A percentile compares a stretch with the other conserved stretches of the same genome.
Evolutionary conservation across 345 rosid species (phyloP).

Genomic region (Rhodamnia rubescens): DNA sequence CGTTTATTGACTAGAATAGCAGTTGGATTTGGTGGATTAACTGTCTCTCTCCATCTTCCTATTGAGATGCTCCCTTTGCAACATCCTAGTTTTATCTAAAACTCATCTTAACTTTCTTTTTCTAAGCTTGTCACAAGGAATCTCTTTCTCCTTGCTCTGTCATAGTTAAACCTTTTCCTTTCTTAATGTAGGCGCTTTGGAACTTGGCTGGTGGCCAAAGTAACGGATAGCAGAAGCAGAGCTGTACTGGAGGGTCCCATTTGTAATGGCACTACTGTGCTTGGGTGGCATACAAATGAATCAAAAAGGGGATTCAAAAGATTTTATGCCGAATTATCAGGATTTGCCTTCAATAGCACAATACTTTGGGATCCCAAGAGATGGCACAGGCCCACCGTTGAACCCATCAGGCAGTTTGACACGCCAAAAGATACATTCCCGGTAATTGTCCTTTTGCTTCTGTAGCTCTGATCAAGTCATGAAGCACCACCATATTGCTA

Average conservation of each 20-base stretch:
- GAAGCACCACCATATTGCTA: background rate
- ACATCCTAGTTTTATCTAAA: background rate
- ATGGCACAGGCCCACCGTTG: conserved; percentile 49
- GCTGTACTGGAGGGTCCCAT: conserved; percentile 36
- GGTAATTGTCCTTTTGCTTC: conserved; percentile 15
- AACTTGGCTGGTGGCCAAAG: conserved; percentile 49
- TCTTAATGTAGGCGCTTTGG: conserved; percentile 34
- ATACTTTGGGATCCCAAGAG: conserved; percentile 54
- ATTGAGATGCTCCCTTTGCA: background rate
- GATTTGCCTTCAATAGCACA: conserved; percentile 64
- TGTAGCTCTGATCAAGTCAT: background rate
- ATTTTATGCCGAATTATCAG: conserved; percentile 45
- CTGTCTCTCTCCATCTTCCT: background rate
- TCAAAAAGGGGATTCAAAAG: conserved; percentile 21
- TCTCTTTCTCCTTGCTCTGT: background rate
- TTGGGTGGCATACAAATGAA: conserved; percentile 47
- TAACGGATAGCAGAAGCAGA: conserved; percentile 14
- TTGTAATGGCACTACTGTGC: conserved; percentile 44
- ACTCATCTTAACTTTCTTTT: background rate
- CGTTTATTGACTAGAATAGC: background rate
- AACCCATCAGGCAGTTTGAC: conserved; percentile 44
- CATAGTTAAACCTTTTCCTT: background rate
- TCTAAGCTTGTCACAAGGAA: background rate
- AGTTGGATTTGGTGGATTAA: background rate
- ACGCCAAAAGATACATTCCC: conserved; percentile 27